phyloP scores from a whole-genome alignment of 2,329 filamentous ascomycete genomes.

The Fusarium chlamydosporum region DNA sequence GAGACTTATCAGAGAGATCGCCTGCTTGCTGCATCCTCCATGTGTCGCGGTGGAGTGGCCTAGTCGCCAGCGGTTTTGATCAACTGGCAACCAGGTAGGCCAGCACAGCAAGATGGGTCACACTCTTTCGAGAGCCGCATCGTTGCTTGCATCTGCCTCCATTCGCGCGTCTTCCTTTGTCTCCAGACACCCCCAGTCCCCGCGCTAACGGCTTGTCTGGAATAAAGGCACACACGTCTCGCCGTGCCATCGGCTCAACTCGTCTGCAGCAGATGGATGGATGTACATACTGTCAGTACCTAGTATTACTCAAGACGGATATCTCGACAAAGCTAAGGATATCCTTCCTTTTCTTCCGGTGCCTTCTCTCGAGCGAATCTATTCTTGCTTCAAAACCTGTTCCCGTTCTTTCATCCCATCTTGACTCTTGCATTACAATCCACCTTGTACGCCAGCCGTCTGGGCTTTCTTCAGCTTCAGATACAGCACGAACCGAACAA shows the following conservation, averaged over 20 bases:
- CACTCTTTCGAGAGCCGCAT: constrained; percentile 77
- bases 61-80: constrained; percentile 74
- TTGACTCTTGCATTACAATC: constrained; percentile 15
- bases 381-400: constrained; percentile 37
- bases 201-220: constrained; percentile 67
- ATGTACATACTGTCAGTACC: constrained; percentile 36
- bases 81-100: constrained; percentile 88
- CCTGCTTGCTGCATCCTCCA: constrained; percentile 61
- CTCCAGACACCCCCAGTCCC: constrained; percentile 64
- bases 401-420: constrained; percentile 12
- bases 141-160: constrained; percentile 69
- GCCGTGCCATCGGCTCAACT: constrained; percentile 62
- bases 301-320: constrained; percentile 60
- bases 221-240: constrained; percentile 74
- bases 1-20: constrained; percentile 63
- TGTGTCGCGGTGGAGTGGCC: constrained; percentile 70
- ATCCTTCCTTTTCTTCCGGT: constrained; percentile 24
- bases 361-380: constrained; percentile 14
- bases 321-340: constrained; percentile 42
- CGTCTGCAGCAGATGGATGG: constrained; percentile 61
- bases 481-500: constrained; percentile 32
- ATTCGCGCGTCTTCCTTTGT: constrained; percentile 57
- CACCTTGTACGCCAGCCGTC: constrained; percentile 14
- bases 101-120: constrained; percentile 90
- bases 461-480: constrained; percentile 17